Evolutionary conservation across 2,329 filamentous ascomycete genomes (phyloP), one percentile per base, ranked within the genome.

Genomic region (Sclerotinia trifoliorum): DNA sequence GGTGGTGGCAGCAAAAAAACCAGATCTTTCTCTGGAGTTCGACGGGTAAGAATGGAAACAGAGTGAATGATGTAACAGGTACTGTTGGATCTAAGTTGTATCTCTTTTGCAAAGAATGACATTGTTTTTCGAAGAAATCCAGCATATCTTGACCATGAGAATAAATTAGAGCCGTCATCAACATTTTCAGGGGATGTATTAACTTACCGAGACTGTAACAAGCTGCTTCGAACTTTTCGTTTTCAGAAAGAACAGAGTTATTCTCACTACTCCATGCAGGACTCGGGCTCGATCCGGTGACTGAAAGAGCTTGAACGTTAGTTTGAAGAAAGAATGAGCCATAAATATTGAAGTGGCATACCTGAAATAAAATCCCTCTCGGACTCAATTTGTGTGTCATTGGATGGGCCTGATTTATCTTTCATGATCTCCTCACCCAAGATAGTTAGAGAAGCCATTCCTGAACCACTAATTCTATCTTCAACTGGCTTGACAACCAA

Each of bases 11-110:
- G 58, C 7, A 62, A 48, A 19, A 4, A 17, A 62, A 51, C 46
- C 58, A 62, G 15, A 51, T 62, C 29, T 51, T 49, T 62, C 21
- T 8, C 49, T 62, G 58, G 7, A 39, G 2, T 39, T 62, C 46
- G 21, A 62, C 5, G 5, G 58, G 46, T 17, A 62, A 35, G 11
- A 10, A 3, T 39, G 21, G 15, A 35, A 51, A 51, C 7, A 24
- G n/a, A 39, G 10, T 13, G 17, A 62, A 62, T 39, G 46, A 62
- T 26, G 32, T 24, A 26, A 46, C 21, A 13, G 58, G 46, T 51
- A 11, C 13, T 26, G 13, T 26, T 13, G 29, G 4, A 21, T 24
- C 29, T 21, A 39, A 17, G 13, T 13, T 13, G 6, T 10, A 8
- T 2, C 15, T 19, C 17, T 24, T 35, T 5, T 7, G 32, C 17